Percentiles rank a stretch among this genome's conserved stretches.
phyloP scores from a whole-genome alignment of 2,329 filamentous ascomycete species.

The Pseudogymnoascus sp. region DNA sequence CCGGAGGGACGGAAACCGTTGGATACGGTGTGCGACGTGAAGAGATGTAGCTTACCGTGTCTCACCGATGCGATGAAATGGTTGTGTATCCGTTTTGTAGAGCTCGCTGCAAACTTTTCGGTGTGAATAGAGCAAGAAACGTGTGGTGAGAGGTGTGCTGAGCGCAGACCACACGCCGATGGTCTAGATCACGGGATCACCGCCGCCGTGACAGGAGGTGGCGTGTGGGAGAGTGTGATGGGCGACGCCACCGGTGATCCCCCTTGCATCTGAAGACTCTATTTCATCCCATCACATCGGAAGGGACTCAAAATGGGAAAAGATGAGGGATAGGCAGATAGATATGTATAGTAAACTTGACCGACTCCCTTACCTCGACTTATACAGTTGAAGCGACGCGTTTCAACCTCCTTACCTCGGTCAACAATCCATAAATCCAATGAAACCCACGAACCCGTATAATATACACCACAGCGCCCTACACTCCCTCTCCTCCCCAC shows the following conservation, averaged over 20 bases:
- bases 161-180: no score
- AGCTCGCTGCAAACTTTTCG: no score
- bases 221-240: not conserved
- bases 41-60: no score
- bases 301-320: not conserved
- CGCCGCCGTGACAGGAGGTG: not conserved
- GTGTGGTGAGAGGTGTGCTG: no score
- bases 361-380: not conserved
- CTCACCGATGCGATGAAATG: not conserved
- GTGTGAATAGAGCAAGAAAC: no score
- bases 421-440: no score
- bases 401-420: not conserved
- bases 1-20: not conserved
- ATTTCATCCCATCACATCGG: not conserved
- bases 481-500: not conserved
- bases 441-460: not conserved
- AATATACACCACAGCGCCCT: not conserved
- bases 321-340: not conserved
- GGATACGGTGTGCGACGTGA: not conserved
- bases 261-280: not conserved
- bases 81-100: no score
- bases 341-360: not conserved
- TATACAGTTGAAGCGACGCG: no score
- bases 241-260: not conserved
- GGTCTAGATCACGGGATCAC: not conserved